Evolutionary conservation across 352 stramenopile genomes (phyloP).

Genomic region (Globisporangium viniferum): DNA sequence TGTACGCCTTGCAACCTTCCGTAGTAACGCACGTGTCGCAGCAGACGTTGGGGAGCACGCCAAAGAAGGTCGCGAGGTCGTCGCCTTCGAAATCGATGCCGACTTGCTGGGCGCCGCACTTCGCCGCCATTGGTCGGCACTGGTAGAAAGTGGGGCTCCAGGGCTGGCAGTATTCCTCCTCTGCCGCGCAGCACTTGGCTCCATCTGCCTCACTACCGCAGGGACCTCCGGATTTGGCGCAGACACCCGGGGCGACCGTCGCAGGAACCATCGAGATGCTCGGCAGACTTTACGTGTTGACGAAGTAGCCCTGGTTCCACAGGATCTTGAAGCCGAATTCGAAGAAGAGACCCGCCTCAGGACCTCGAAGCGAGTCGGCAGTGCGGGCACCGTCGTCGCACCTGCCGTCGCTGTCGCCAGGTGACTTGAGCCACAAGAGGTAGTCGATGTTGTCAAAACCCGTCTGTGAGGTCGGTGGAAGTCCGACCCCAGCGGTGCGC

Average conservation of each 20-base stretch:
- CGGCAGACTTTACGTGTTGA: constrained; percentile 11
- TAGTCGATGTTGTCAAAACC: constrained; percentile 54
- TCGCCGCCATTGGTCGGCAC: neutral
- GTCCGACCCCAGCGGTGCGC: constrained; percentile 49
- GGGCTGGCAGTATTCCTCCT: constrained; percentile 7
- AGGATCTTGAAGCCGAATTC: constrained; percentile 44
- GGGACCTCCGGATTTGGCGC: neutral
- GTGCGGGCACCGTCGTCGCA: constrained; percentile 43
- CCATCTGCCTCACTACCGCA: neutral
- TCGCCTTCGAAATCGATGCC: constrained; percentile 3
- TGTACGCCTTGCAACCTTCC: constrained; percentile 18
- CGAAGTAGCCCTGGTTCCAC: constrained; percentile 73
- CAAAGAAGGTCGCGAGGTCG: constrained; percentile 5
- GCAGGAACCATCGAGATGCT: neutral
- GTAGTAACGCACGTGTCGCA: constrained; percentile 13
- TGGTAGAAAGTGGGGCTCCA: constrained; percentile 11
- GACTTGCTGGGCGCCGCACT: constrained; percentile 2
- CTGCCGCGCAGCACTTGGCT: constrained; percentile 1
- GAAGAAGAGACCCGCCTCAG: constrained; percentile 55
- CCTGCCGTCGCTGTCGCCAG: constrained; percentile 59
- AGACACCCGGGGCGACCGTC: neutral
- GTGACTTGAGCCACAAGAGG: constrained; percentile 66
- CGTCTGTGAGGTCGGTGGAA: constrained; percentile 44
- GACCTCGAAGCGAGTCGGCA: constrained; percentile 28
- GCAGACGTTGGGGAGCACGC: constrained; percentile 1